Evolutionary conservation across 2,329 filamentous ascomycete species (phyloP).

Genomic region (Pseudogymnoascus pannorum): DNA sequence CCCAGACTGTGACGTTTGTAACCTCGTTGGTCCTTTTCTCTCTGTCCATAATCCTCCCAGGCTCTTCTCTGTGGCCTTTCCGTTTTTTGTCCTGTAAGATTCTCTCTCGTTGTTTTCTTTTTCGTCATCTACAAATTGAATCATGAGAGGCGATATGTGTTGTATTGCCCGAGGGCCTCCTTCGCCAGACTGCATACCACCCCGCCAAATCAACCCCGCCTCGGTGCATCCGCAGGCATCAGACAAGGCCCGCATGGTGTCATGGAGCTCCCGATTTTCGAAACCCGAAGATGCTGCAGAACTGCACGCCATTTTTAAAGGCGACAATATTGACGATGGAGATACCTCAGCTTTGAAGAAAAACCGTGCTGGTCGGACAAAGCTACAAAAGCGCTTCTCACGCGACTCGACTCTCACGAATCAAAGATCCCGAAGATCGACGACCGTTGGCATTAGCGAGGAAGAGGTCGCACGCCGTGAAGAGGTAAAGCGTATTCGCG

Average conservation of each 20-base stretch:
- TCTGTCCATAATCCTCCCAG: not conserved
- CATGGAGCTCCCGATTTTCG: constrained; percentile 18
- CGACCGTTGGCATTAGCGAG: constrained; percentile 37
- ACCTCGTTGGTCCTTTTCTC: not conserved
- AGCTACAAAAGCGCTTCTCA: constrained; percentile 37
- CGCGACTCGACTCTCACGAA: constrained; percentile 34
- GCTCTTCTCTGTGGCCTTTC: not conserved
- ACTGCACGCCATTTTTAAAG: constrained; percentile 24
- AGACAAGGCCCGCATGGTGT: constrained; percentile 1
- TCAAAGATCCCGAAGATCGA: constrained; percentile 34
- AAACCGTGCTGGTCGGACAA: constrained; percentile 39
- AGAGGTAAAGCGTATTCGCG: constrained; percentile 48
- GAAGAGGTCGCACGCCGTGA: constrained; percentile 48
- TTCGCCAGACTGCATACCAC: constrained; percentile 24
- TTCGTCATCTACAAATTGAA: not conserved
- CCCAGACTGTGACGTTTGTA: not conserved
- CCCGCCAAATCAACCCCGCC: constrained; percentile 18
- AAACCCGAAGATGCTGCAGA: constrained; percentile 18
- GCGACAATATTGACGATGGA: constrained; percentile 13
- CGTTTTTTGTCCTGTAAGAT: not conserved
- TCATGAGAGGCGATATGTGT: constrained; percentile 15
- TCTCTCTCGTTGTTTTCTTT: not conserved
- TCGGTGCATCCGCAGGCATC: constrained; percentile 8
- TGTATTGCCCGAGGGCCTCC: constrained; percentile 24
- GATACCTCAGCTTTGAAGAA: constrained; percentile 37